Evolutionary conservation across 345 rosid species (phyloP).

Genomic region (Heritiera fomes): DNA sequence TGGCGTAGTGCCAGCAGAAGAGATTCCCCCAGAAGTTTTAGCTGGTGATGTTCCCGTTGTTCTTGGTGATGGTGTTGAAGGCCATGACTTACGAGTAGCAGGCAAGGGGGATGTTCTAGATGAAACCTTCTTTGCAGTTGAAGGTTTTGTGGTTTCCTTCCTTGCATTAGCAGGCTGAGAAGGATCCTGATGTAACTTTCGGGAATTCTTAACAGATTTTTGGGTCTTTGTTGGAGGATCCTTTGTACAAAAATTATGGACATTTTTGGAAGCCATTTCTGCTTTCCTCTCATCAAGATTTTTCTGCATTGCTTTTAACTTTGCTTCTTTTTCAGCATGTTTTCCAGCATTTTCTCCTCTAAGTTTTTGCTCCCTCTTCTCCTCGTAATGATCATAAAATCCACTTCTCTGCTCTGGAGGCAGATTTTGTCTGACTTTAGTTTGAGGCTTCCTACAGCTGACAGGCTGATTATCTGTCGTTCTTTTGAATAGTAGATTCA

Average conservation of each 20-base stretch:
- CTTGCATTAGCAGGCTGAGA: slow-evolving; percentile 40
- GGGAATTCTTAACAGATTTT: slow-evolving; percentile 37
- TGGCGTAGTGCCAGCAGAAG: slow-evolving; percentile 42
- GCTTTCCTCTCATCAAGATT: slow-evolving; percentile 53
- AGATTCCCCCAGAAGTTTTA: slow-evolving; percentile 36
- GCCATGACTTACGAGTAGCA: slow-evolving; percentile 58
- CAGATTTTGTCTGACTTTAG: slow-evolving; percentile 29
- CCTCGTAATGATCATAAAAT: slow-evolving; percentile 55
- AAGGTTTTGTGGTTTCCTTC: slow-evolving; percentile 43
- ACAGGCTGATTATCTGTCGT: slow-evolving; percentile 42
- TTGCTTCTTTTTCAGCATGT: slow-evolving; percentile 52
- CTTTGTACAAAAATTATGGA: slow-evolving; percentile 40
- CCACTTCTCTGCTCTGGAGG: slow-evolving; percentile 54
- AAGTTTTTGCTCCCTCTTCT: slow-evolving; percentile 60
- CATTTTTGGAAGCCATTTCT: slow-evolving; percentile 41
- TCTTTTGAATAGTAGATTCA: slow-evolving; percentile 53
- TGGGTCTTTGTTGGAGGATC: slow-evolving; percentile 35
- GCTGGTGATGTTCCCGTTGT: slow-evolving; percentile 41
- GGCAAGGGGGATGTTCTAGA: slow-evolving; percentile 46
- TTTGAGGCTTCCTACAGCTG: slow-evolving; percentile 27
- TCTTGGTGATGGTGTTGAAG: slow-evolving; percentile 51
- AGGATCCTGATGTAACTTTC: slow-evolving; percentile 29
- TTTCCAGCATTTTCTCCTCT: slow-evolving; percentile 53
- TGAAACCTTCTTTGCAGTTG: slow-evolving; percentile 37
- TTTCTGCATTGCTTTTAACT: slow-evolving; percentile 50